Evolutionary conservation across 495 filamentous ascomycete genomes (phyloP).

Genomic region (Hypoxylon subgilvum): DNA sequence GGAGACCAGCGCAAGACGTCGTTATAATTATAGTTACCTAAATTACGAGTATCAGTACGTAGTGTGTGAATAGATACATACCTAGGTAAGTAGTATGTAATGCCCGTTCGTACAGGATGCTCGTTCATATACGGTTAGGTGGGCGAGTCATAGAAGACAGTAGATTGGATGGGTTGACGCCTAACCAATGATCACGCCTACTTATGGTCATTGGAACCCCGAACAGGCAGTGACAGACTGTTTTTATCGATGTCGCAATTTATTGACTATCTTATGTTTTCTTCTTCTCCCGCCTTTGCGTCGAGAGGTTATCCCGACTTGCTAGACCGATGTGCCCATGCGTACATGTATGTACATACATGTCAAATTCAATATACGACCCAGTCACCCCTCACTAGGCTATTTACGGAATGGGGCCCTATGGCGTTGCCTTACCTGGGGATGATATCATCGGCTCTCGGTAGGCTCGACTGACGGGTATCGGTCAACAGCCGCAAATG

Average conservation of each 20-base stretch:
- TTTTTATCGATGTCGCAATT: constrained; percentile 34
- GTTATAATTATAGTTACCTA: constrained; percentile 25
- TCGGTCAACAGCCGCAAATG: constrained; percentile 10
- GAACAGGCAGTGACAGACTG: constrained; percentile 13
- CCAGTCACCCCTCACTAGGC: constrained; percentile 40
- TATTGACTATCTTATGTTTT: constrained; percentile 30
- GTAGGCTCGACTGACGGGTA: constrained; percentile 22
- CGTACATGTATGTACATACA: too few relatives aligned
- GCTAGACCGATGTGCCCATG: too few relatives aligned
- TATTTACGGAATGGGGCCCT: constrained; percentile 16
- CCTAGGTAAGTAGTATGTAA: not conserved
- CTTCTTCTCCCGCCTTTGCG: too few relatives aligned
- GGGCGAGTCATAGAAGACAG: constrained; percentile 5
- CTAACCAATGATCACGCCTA: constrained; percentile 17
- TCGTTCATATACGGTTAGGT: constrained; percentile 12
- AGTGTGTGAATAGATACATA: not conserved
- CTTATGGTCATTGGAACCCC: constrained; percentile 10
- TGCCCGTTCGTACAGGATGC: constrained; percentile 4
- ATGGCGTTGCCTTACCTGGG: constrained; percentile 43
- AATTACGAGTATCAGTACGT: too few relatives aligned
- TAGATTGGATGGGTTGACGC: constrained; percentile 4
- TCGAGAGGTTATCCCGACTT: constrained; percentile 11
- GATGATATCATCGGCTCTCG: constrained; percentile 41
- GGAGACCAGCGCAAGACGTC: constrained; percentile 20
- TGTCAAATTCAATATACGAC: too few relatives aligned